Conservation (phyloP, 2,329 filamentous ascomycete genomes). For the Cyphellophora attinorum region DNA sequence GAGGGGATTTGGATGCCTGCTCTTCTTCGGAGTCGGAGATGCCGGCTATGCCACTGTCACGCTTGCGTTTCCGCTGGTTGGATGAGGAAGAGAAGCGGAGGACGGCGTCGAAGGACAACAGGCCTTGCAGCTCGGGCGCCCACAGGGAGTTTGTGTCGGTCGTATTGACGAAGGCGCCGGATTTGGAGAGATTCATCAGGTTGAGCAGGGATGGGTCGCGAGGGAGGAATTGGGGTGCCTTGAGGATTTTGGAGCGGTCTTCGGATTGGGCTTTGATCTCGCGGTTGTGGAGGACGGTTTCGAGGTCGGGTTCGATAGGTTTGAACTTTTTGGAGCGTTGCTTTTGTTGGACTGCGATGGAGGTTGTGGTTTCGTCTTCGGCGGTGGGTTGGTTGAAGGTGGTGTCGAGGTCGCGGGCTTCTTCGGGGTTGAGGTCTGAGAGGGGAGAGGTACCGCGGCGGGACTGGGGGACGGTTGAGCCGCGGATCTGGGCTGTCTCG, state of each 20-base stretch:
- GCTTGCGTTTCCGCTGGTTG: conserved; percentile 78
- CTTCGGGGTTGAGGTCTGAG: conserved; percentile 41
- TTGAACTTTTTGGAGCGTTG: conserved; percentile 73
- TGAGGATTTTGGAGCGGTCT: conserved; percentile 78
- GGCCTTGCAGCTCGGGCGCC: conserved; percentile 87
- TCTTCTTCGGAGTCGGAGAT: conserved; percentile 57
- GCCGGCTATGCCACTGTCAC: conserved; percentile 77
- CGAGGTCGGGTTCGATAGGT: conserved; percentile 68
- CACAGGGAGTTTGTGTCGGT: conserved; percentile 73
- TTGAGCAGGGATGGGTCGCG: conserved; percentile 79
- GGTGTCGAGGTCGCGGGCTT: conserved; percentile 55
- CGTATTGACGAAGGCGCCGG: conserved; percentile 77
- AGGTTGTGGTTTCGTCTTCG: conserved; percentile 42
- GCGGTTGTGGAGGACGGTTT: conserved; percentile 65
- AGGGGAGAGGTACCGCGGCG: conserved; percentile 43
- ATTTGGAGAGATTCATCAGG: conserved; percentile 85
- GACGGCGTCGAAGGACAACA: conserved; percentile 78
- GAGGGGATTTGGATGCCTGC: conserved; percentile 55
- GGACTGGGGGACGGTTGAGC: conserved; percentile 20
- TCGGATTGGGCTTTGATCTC: conserved; percentile 81
- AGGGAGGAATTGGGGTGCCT: conserved; percentile 71
- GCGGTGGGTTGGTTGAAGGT: conserved; percentile 42
- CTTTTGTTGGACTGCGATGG: conserved; percentile 49
- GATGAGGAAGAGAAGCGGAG: conserved; percentile 63
- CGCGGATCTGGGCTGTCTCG: conserved; percentile 35